Conservation (phyloP, 2,329 filamentous ascomycete species). For the Chrysoporthe deuterocubensis region DNA sequence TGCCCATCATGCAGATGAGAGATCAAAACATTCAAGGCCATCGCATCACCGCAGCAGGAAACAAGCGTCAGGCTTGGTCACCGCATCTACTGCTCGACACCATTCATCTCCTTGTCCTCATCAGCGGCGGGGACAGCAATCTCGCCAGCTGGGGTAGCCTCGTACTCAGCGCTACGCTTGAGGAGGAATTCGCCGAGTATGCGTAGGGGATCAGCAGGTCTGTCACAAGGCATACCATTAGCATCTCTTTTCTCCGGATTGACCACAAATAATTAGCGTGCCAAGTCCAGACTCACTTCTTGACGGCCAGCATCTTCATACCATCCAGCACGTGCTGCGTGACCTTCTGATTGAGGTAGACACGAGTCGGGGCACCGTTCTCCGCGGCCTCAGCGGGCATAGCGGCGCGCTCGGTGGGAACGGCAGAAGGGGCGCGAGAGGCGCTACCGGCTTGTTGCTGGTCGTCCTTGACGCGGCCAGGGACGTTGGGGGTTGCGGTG, state of each 20-base stretch:
- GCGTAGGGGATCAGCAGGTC: constrained; percentile 70
- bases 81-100: constrained; percentile 8
- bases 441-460: constrained; percentile 31
- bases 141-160: constrained; percentile 38
- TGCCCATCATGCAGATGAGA: not conserved
- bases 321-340: constrained; percentile 71
- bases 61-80: not conserved
- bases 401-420: constrained; percentile 54
- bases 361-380: constrained; percentile 70
- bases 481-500: constrained; percentile 27
- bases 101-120: constrained; percentile 22
- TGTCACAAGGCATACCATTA: constrained; percentile 33
- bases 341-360: constrained; percentile 74
- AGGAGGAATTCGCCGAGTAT: constrained; percentile 73
- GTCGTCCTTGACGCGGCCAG: constrained; percentile 19
- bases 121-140: constrained; percentile 4
- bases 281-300: constrained; percentile 61
- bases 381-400: constrained; percentile 64
- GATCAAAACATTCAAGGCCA: not conserved
- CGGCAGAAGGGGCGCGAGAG: constrained; percentile 61
- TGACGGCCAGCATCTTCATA: constrained; percentile 73
- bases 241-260: not conserved
- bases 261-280: not conserved
- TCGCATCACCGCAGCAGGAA: not conserved
- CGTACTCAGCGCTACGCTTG: constrained; percentile 68